Evolutionary conservation across 805 yeast species (phyloP), one percentile per base, ranked within the genome.

Genomic region (Wickerhamiella kurtzmanii): DNA sequence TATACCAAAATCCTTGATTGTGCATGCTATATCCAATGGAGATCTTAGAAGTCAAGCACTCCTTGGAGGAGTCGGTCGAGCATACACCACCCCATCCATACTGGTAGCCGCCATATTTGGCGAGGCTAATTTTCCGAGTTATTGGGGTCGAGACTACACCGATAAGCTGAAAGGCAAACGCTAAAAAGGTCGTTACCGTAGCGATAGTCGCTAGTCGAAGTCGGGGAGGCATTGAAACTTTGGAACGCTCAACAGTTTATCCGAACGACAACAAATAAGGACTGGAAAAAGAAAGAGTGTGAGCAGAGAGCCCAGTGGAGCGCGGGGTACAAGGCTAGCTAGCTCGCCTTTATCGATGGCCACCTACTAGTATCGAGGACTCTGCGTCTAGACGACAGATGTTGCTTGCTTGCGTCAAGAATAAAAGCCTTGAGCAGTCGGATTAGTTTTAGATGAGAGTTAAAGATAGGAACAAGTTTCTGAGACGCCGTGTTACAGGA

Each of bases 71-170:
- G 4, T 62, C 55, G 15, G 48, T 47, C 13, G 41, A 44, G 60
- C 89, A 82, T 53, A 75, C 70, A 1, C 89, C 89, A 62, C 79
- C 79, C 1, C 81, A 83, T 2, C 89, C 89, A 56, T 77, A 82
- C 51, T 64, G 60, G 57, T 69, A 69, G 17, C 70, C 74, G 18
- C 66, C 64, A 56, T 67, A 75, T 1, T 69, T 60, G 43, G 82
- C 73, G 2, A 82, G 67, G 2, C 73, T 56, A 21, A 80, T 66
- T 18, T 52, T 49, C 9, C 60, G 56, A 0, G 82, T 71, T 15
- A 80, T 62, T 0, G 89, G 89, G 2, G 72, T 79, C 0, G 86
- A 68, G 6, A 80, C 53, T 3, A 79, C 71, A 1, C 86, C 73
- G 2, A 80, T 57, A 16, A 80, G 59, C 53, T 80, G 82, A 46